Conservation (phyloP, 352 stramenopile genomes). For the Phytophthora idaei region DNA sequence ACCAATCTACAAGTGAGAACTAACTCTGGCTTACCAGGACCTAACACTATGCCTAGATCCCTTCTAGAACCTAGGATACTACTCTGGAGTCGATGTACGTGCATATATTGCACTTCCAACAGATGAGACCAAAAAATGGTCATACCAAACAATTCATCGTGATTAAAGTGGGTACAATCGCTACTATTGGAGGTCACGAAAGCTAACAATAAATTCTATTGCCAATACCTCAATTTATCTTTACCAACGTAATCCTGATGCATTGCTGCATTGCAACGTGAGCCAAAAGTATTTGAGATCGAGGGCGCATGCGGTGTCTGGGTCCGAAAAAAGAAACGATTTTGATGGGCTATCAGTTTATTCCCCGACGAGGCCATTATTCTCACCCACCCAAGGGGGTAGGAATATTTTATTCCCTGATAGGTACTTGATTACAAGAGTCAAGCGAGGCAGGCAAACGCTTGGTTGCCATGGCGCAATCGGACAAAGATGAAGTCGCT, state of each 20-base stretch:
- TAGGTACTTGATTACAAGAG: neutral
- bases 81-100: slow-evolving; percentile 8
- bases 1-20: slow-evolving; percentile 10
- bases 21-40: neutral
- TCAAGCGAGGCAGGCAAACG: neutral
- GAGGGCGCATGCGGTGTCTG: neutral
- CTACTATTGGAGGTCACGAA: too few species aligned
- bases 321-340: neutral
- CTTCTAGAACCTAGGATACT: slow-evolving; percentile 12
- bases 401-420: neutral
- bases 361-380: neutral
- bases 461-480: neutral
- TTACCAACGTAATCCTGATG: too few species aligned
- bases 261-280: too few species aligned
- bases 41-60: neutral
- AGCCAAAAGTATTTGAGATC: too few species aligned
- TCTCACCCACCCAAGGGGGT: too few species aligned
- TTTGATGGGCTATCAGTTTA: neutral
- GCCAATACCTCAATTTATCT: too few species aligned
- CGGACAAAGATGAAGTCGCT: neutral
- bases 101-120: slow-evolving; percentile 7
- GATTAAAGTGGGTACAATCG: too few species aligned
- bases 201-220: too few species aligned
- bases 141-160: too few species aligned
- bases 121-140: neutral